Percentiles rank a stretch among this genome's conserved stretches.
These are phyloP conservation scores for Paramecium sonneborni DNA, from an alignment of 73 alveolate species.

Conservation along the genomic window DNA sequence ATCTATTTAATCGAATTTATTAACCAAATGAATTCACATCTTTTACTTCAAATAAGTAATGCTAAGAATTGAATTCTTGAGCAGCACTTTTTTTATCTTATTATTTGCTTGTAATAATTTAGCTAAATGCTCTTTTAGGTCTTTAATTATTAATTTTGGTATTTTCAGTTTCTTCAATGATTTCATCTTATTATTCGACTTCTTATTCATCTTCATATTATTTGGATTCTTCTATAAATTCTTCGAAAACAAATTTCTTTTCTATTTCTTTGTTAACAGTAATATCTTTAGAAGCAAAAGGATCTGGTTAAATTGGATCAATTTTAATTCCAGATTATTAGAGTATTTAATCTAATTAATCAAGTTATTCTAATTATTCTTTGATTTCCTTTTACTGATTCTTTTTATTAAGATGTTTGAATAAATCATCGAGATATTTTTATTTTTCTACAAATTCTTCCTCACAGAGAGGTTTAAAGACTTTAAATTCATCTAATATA, in stretches of 20 bases:
- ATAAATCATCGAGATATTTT: constrained; percentile 49
- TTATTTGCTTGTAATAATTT: background rate
- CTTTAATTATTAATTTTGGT: background rate
- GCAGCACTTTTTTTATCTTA: background rate
- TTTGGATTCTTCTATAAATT: constrained; percentile 11
- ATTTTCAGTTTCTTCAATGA: background rate
- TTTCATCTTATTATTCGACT: background rate
- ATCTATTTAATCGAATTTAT: constrained; percentile 8
- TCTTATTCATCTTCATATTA: background rate
- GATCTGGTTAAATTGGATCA: background rate
- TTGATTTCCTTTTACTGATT: background rate
- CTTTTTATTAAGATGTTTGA: constrained; percentile 6
- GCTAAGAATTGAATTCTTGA: constrained; percentile 5
- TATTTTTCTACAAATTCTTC: background rate
- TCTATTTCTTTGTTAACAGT: background rate
- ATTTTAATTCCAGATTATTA: background rate
- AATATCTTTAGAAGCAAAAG: background rate
- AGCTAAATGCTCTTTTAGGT: constrained; percentile 29
- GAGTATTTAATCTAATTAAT: background rate
- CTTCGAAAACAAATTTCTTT: constrained; percentile 1
- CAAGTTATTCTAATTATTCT: background rate
- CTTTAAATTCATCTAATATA: background rate
- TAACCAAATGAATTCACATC: constrained; percentile 49
- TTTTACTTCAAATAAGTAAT: constrained; percentile 28
- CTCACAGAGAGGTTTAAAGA: background rate